Conservation (phyloP, 768 basidiomycete genomes). For the Solioccasus polychromus region DNA sequence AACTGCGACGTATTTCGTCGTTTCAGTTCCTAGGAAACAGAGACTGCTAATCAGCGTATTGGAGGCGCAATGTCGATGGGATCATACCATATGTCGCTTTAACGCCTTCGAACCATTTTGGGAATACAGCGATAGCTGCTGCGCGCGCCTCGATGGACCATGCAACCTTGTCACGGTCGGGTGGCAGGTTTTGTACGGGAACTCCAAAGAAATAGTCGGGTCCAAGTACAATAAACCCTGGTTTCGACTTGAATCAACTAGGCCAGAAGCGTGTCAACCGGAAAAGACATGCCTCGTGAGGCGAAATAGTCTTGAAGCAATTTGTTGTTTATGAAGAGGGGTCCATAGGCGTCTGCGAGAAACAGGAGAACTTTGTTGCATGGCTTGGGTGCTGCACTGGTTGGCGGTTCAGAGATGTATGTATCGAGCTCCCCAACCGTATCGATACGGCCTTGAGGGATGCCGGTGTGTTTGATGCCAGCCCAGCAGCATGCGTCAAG, state of each 20-base stretch:
- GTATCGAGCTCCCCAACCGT: conserved; percentile 48
- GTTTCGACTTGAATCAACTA: too few species aligned
- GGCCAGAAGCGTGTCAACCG: too few species aligned
- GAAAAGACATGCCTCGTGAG: conserved; percentile 40
- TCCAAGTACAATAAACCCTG: conserved; percentile 57
- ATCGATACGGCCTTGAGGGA: conserved; percentile 41
- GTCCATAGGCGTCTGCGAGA: conserved; percentile 55
- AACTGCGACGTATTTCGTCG: conserved; percentile 40
- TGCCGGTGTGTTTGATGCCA: conserved; percentile 48
- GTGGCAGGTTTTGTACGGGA: conserved; percentile 38
- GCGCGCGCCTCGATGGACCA: conserved; percentile 42
- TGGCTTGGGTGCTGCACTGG: conserved; percentile 1
- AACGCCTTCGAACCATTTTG: conserved; percentile 50
- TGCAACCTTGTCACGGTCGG: conserved; percentile 31
- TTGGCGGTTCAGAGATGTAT: conserved; percentile 51
- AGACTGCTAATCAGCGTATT: neutral
- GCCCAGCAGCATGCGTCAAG: conserved; percentile 50
- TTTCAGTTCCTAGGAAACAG: conserved; percentile 18
- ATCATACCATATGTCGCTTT: conserved; percentile 42
- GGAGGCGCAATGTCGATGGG: neutral
- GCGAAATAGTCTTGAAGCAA: conserved; percentile 64
- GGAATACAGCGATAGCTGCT: conserved; percentile 38
- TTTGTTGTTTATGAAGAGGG: conserved; percentile 53
- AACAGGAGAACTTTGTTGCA: conserved; percentile 50
- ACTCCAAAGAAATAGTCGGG: conserved; percentile 63